Conservation (phyloP, 2,329 filamentous ascomycete genomes). For the Hypoxylon sp. region DNA sequence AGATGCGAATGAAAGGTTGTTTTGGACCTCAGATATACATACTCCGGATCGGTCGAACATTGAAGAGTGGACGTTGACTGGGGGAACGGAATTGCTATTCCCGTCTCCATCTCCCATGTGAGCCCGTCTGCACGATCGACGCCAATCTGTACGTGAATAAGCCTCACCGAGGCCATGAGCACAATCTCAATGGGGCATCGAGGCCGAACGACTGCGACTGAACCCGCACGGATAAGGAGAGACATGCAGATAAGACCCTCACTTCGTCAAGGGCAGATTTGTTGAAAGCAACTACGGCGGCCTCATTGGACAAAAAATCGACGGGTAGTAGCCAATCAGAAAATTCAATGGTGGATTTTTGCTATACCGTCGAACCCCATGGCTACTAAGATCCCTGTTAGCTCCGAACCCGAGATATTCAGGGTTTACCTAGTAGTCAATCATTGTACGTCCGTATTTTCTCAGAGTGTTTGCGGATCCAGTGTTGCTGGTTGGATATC, state of each 20-base stretch:
- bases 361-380: slow-evolving; percentile 27
- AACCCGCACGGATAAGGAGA: slow-evolving; percentile 51
- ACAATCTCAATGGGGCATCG: slow-evolving; percentile 35
- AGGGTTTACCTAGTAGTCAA: slow-evolving; percentile 1
- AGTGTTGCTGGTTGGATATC: slow-evolving; percentile 33
- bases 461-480: slow-evolving; percentile 4
- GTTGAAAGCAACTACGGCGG: slow-evolving; percentile 24
- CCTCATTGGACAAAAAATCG: slow-evolving; percentile 37
- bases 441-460: slow-evolving; percentile 1
- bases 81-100: slow-evolving; percentile 16
- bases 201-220: slow-evolving; percentile 23
- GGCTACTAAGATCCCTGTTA: slow-evolving; percentile 34
- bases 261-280: slow-evolving; percentile 37
- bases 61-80: slow-evolving; percentile 8
- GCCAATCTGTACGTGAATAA: slow-evolving; percentile 19
- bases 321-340: slow-evolving; percentile 47
- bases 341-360: slow-evolving; percentile 38
- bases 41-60: slow-evolving; percentile 2
- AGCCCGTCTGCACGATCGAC: slow-evolving; percentile 28
- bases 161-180: slow-evolving; percentile 36
- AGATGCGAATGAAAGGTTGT: neutral
- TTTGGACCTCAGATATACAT: neutral
- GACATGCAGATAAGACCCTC: slow-evolving; percentile 51
- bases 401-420: slow-evolving; percentile 16
- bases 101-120: slow-evolving; percentile 20